Percentiles rank a stretch among this genome's conserved stretches.
phyloP scores from a whole-genome alignment of 164 flowering plant species.

The Kalanchoe fedtschenkoi region DNA sequence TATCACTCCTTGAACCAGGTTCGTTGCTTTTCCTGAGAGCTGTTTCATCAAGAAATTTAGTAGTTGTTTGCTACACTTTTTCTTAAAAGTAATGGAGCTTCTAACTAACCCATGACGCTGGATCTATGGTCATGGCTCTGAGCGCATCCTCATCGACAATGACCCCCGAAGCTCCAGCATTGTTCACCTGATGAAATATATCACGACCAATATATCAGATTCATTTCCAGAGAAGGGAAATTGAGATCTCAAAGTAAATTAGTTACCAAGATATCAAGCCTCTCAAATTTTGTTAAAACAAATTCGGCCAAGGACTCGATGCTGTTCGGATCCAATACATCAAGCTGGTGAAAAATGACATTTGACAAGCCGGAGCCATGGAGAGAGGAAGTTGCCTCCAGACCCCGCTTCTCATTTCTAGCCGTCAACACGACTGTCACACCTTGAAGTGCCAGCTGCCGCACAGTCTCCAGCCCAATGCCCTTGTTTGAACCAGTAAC shows the following conservation, averaged over 20 bases:
- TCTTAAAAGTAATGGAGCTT: neutral
- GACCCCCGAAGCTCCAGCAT: slow-evolving; percentile 55
- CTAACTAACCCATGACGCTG: slow-evolving; percentile 33
- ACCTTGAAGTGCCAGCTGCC: slow-evolving; percentile 37
- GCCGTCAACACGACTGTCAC: slow-evolving; percentile 44
- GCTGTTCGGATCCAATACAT: slow-evolving; percentile 38
- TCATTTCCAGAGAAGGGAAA: neutral
- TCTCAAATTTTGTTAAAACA: slow-evolving; percentile 29
- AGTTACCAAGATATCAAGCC: slow-evolving; percentile 58
- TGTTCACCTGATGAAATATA: slow-evolving; percentile 35
- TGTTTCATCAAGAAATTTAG: slow-evolving; percentile 11
- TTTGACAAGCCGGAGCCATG: slow-evolving; percentile 26
- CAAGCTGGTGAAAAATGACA: slow-evolving; percentile 54
- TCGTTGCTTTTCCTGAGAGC: slow-evolving; percentile 55
- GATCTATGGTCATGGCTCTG: slow-evolving; percentile 40
- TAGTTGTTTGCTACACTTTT: neutral
- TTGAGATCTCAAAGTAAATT: neutral
- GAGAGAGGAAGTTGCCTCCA: slow-evolving; percentile 31
- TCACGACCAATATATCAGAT: neutral
- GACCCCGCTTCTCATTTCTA: slow-evolving; percentile 43
- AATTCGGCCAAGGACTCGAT: slow-evolving; percentile 33
- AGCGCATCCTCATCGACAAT: slow-evolving; percentile 41
- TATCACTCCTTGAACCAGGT: slow-evolving; percentile 36
- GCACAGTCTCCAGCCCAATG: slow-evolving; percentile 43
- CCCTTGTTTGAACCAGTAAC: slow-evolving; percentile 68